Conservation (phyloP, 108 stramenopile genomes). For the Thalassiosira profunda region DNA sequence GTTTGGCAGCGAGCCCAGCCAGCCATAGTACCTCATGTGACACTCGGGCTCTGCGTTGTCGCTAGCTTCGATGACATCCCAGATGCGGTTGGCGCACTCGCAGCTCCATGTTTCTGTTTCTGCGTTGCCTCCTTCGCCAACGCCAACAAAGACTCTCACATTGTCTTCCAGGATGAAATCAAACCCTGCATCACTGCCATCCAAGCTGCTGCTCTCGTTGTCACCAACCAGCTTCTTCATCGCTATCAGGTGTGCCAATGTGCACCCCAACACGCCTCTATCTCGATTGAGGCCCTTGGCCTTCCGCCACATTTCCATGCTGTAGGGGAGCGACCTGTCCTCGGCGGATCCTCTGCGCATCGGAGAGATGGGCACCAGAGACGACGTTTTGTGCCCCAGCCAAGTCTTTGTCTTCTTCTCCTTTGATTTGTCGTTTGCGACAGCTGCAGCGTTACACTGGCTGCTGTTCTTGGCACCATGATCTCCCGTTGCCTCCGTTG, state of each 20-base stretch:
- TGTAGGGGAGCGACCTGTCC: constrained; percentile 71
- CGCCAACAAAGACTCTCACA: constrained; percentile 60
- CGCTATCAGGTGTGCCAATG: constrained; percentile 86
- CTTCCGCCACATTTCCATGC: constrained; percentile 85
- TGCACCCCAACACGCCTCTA: constrained; percentile 78
- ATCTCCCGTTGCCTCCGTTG: no score
- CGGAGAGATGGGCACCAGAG: constrained; percentile 51
- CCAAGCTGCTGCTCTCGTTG: not conserved
- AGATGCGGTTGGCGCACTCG: constrained; percentile 66
- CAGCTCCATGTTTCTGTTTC: constrained; percentile 26
- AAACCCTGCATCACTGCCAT: constrained; percentile 29
- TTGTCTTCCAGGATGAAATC: constrained; percentile 94
- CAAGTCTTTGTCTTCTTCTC: constrained; percentile 25
- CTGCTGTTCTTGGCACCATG: not conserved
- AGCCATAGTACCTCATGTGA: constrained; percentile 87
- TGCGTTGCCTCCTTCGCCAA: not conserved
- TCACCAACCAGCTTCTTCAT: constrained; percentile 63
- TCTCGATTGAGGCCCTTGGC: constrained; percentile 82
- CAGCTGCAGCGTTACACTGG: not conserved
- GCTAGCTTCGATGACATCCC: constrained; percentile 57
- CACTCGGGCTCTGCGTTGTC: constrained; percentile 32
- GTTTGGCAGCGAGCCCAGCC: constrained; percentile 81
- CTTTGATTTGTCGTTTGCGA: not conserved
- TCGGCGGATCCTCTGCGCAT: constrained; percentile 61
- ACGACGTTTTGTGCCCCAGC: constrained; percentile 22